phyloP scores from a whole-genome alignment of 495 filamentous ascomycete species.

The Annulohypoxylon bovei region DNA sequence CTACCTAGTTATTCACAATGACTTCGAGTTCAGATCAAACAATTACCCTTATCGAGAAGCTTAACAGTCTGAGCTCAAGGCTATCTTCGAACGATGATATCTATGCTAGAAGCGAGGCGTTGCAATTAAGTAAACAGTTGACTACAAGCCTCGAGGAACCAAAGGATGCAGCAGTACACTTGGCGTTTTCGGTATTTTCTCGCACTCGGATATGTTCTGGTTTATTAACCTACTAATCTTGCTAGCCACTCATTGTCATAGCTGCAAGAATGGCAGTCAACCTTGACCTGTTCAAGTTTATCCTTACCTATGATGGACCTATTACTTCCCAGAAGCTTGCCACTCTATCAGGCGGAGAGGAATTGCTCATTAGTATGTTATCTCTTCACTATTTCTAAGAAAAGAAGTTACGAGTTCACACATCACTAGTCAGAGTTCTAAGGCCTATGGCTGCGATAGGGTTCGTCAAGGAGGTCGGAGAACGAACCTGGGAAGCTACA shows the following conservation, averaged over 20 bases:
- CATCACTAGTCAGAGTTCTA: conserved; percentile 18
- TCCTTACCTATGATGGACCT: not conserved
- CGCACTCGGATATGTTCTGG: not conserved
- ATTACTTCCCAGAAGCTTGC: conserved; percentile 31
- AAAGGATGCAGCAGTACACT: conserved; percentile 25
- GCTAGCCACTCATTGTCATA: conserved; percentile 24
- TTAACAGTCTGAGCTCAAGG: not conserved
- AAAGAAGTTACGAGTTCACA: not conserved
- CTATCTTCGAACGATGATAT: not conserved
- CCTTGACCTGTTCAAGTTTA: conserved; percentile 34
- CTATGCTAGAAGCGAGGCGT: conserved; percentile 25
- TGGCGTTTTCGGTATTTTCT: conserved; percentile 32
- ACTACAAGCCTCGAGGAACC: conserved; percentile 33
- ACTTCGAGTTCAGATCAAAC: not conserved
- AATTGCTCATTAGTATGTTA: conserved; percentile 35
- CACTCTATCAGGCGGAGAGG: conserved; percentile 31
- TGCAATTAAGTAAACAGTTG: conserved; percentile 25
- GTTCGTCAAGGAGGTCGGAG: conserved; percentile 33
- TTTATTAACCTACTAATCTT: not conserved
- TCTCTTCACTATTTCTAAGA: not conserved
- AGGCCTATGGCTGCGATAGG: conserved; percentile 15
- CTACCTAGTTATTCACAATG: not conserved
- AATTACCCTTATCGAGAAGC: conserved; percentile 13
- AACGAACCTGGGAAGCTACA: conserved; percentile 27
- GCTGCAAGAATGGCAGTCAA: conserved; percentile 30